Conservation (phyloP, 148 eudicot genomes). For the Cornus florida region DNA sequence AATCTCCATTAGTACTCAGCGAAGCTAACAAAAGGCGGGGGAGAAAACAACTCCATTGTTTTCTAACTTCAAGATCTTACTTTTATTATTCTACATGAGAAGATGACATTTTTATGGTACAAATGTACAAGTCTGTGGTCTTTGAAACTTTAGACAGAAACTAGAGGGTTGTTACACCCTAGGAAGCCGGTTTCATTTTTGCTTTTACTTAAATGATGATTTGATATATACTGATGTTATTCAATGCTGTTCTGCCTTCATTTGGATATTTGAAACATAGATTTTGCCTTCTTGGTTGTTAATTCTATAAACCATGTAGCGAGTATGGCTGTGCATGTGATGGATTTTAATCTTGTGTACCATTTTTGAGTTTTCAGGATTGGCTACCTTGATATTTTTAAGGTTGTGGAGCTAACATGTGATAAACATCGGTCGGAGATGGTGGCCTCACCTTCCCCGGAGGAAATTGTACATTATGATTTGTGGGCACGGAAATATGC, state of each 20-base stretch:
- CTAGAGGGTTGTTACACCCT: no score
- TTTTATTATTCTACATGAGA: no score
- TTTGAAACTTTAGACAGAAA: no score
- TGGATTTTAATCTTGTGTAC: no score
- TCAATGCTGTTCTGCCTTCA: no score
- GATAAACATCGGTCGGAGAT: slow-evolving; percentile 71
- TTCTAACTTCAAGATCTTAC: no score
- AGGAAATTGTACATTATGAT: slow-evolving; percentile 89
- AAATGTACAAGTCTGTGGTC: no score
- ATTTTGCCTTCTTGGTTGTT: no score
- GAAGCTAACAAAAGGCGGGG: neutral
- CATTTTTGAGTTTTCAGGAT: slow-evolving; percentile 49
- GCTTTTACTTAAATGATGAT: neutral
- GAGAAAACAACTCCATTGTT: neutral
- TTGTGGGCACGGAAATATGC: slow-evolving; percentile 95
- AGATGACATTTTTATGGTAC: no score
- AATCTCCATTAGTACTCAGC: neutral
- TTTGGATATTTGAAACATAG: no score
- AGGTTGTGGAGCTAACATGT: slow-evolving; percentile 89
- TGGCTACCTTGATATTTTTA: slow-evolving; percentile 87
- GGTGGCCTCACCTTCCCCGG: slow-evolving; percentile 75
- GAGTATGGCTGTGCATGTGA: no score
- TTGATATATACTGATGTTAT: neutral
- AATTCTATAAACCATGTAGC: no score
- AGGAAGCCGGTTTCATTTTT: neutral